These are phyloP conservation scores for Globisporangium polare DNA, from an alignment of 352 stramenopile genomes.

Conservation along the genomic window DNA sequence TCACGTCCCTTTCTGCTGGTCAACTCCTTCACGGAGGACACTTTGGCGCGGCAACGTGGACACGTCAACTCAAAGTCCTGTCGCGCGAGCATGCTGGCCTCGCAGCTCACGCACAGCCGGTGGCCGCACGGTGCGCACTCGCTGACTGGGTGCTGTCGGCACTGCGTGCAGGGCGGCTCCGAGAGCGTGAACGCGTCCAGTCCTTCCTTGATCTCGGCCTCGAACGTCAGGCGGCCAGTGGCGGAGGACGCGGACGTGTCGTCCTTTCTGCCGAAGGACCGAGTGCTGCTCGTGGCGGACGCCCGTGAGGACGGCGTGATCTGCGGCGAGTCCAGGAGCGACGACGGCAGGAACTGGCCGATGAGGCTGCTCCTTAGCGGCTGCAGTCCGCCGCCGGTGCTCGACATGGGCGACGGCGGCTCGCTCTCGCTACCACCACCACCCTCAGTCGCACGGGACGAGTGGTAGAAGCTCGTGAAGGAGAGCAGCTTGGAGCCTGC, in stretches of 20 bases:
- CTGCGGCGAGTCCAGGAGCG: constrained; percentile 78
- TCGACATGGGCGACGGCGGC: constrained; percentile 35
- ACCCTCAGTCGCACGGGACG: constrained; percentile 1
- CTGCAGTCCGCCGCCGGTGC: constrained; percentile 30
- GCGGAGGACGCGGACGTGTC: not conserved
- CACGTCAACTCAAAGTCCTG: constrained; percentile 1
- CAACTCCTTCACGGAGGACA: constrained; percentile 11
- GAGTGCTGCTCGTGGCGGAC: constrained; percentile 4
- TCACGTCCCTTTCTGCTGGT: not conserved
- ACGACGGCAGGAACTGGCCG: constrained; percentile 74
- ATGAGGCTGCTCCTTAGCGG: constrained; percentile 69
- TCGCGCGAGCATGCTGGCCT: constrained; percentile 7
- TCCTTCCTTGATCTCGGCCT: constrained; percentile 30
- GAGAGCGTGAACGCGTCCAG: constrained; percentile 37
- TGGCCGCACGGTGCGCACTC: constrained; percentile 20
- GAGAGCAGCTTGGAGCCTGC: constrained; percentile 32
- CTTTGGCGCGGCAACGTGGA: constrained; percentile 12
- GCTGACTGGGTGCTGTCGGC: constrained; percentile 12
- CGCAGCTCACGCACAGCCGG: constrained; percentile 10
- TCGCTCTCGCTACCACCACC: constrained; percentile 37
- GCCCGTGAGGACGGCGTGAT: constrained; percentile 51
- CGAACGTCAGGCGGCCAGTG: constrained; percentile 1
- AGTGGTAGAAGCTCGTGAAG: constrained; percentile 69
- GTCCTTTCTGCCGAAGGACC: constrained; percentile 23
- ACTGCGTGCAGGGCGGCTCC: constrained; percentile 15